Evolutionary conservation across 176 grass and related monocot genomes (phyloP), one percentile per base, ranked within the genome.

Genomic region (Leersia perrieri): DNA sequence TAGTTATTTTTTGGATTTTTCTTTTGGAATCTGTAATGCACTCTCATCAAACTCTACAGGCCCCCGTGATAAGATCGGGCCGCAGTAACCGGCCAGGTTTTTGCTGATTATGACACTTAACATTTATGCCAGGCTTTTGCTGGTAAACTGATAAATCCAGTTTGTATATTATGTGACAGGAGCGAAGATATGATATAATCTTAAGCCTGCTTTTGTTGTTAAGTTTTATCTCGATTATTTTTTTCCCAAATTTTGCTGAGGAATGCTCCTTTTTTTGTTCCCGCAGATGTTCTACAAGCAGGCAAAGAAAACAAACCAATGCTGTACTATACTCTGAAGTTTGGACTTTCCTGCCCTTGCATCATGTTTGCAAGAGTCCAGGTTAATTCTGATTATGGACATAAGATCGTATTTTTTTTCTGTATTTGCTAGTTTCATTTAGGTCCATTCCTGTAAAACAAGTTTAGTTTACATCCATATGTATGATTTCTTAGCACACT

Each of bases 261-360:
- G 49, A n/a, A 33, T 20, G 14, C 72, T 86, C 11, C 51, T 29
- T 6, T 65, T 7, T 84, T 73, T 11, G 44, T 83, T 79, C 72
- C 88, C 90, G n/a, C n/a, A 98, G 96, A 98, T 98, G 95, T 98
- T 98, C 82, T 98, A 98, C 75, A 98, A 98, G 84, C 92, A 98
- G 63, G 92, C 95, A 31, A 98, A 93, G 90, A 98, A 98, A 85
- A 95, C 92, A 78, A 98, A 98, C 79, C 83, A 84, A 28, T 98
- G 92, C 60, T 98, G 96, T 89, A 90, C 96, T 30, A 83, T 98
- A 82, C 92, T 98, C 33, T 95, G 87, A 90, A 77, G 82, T 92
- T 63, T 94, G 82, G 86, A 64, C 40, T 79, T 4, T 79, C 9
- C 2, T 32, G 60, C 23, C 58, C 72, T 78, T 68, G 1, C 27